phyloP scores from a whole-genome alignment of 2,329 filamentous ascomycete genomes.

The Colletotrichum tropicale region DNA sequence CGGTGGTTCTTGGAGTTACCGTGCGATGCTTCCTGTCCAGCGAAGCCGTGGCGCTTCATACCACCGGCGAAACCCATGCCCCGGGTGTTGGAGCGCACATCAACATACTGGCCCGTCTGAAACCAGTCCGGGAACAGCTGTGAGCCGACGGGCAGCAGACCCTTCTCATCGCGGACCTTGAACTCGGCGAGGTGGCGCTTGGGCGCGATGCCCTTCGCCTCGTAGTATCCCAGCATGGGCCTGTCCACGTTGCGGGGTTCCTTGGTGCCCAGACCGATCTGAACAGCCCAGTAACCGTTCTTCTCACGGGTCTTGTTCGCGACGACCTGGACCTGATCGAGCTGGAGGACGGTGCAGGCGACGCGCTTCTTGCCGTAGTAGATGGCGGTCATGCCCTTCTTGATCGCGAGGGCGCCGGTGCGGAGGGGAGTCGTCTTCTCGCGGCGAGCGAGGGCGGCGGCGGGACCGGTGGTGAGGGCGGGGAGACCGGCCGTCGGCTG shows the following conservation, averaged over 20 bases:
- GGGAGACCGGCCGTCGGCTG: conserved; percentile 61
- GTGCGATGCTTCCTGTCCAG: conserved; percentile 88
- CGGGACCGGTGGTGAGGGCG: conserved; percentile 59
- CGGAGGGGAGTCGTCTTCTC: conserved; percentile 67
- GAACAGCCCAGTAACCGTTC: conserved; percentile 94
- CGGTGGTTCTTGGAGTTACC: conserved; percentile 95
- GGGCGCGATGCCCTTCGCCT: conserved; percentile 78
- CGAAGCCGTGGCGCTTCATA: conserved; percentile 95
- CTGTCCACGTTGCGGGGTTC: conserved; percentile 78
- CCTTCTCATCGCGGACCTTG: conserved; percentile 74
- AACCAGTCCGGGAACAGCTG: conserved; percentile 89
- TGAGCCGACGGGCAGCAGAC: conserved; percentile 77
- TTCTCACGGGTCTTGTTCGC: conserved; percentile 80
- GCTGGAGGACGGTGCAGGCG: conserved; percentile 89
- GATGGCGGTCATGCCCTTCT: conserved; percentile 95
- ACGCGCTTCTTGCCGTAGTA: conserved; percentile 81
- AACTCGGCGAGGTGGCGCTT: conserved; percentile 90
- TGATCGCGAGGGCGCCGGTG: conserved; percentile 82
- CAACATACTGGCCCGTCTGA: conserved; percentile 86
- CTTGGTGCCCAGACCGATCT: conserved; percentile 81
- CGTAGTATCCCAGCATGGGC: conserved; percentile 87
- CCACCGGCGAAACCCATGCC: conserved; percentile 96
- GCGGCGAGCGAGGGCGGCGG: conserved; percentile 64
- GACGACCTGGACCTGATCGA: conserved; percentile 90
- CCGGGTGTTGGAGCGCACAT: conserved; percentile 77